These are phyloP conservation scores for Fonsecaea multimorphosa DNA, from an alignment of 2,329 filamentous ascomycete species.

Conservation along the genomic window DNA sequence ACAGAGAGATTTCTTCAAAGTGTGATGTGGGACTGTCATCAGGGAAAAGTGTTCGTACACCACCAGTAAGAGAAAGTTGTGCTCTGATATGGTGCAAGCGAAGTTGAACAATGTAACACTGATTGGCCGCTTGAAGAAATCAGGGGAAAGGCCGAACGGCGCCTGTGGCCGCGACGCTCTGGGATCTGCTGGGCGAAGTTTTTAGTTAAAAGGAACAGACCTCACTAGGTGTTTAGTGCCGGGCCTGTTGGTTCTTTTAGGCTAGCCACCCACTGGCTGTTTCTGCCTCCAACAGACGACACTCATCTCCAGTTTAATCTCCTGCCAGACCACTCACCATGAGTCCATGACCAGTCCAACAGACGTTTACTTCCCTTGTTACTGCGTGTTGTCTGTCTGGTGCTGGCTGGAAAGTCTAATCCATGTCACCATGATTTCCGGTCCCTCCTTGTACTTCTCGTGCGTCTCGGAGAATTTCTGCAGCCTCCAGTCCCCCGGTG, in stretches of 20 bases:
- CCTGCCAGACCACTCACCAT: constrained; percentile 14
- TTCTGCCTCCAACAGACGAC: not conserved
- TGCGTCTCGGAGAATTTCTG: constrained; percentile 15
- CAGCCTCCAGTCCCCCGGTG: not conserved
- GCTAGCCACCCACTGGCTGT: constrained; percentile 5
- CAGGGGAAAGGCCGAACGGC: not conserved
- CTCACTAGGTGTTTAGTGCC: constrained; percentile 6
- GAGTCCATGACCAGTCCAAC: not conserved
- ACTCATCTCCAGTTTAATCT: constrained; percentile 14
- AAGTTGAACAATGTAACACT: not conserved
- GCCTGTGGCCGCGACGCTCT: constrained; percentile 4
- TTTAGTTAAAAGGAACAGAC: not conserved
- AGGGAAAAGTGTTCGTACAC: not conserved
- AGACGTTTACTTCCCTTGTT: not conserved
- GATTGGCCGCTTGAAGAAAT: constrained; percentile 1
- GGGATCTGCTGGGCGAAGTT: not conserved
- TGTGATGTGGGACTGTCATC: not conserved
- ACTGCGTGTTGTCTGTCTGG: constrained; percentile 1
- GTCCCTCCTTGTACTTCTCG: not conserved
- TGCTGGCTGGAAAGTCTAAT: not conserved
- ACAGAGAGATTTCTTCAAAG: not conserved
- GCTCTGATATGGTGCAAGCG: constrained; percentile 8
- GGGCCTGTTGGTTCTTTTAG: not conserved
- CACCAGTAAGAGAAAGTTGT: not conserved
- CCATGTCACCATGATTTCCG: not conserved